phyloP scores from a whole-genome alignment of 2,329 filamentous ascomycete genomes.

The Ophiocordyceps unilateralis region DNA sequence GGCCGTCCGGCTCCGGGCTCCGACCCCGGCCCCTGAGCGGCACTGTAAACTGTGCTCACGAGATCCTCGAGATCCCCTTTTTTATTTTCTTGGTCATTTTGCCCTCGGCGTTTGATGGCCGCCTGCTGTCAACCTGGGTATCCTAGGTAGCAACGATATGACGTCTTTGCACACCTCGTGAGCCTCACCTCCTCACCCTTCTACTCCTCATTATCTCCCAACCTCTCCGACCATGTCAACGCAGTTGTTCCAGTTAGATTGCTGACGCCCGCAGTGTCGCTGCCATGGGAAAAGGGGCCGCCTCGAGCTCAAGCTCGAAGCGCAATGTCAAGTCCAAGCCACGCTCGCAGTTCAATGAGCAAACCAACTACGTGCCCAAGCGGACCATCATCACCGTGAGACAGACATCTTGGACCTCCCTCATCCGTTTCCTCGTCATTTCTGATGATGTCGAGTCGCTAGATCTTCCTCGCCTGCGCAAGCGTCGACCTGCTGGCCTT shows the following conservation, averaged over 20 bases:
- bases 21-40: too few relatives aligned
- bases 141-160: too few relatives aligned
- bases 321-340: not conserved
- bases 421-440: not conserved
- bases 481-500: slow-evolving; percentile 36
- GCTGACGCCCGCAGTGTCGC: too few relatives aligned
- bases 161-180: too few relatives aligned
- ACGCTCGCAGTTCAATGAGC: slow-evolving; percentile 29
- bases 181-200: too few relatives aligned
- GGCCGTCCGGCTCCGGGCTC: not conserved
- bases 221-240: not conserved
- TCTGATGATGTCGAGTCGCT: slow-evolving; percentile 4
- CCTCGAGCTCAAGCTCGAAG: slow-evolving; percentile 1
- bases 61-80: too few relatives aligned
- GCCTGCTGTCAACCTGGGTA: too few relatives aligned
- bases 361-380: slow-evolving; percentile 36
- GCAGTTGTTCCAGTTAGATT: not conserved
- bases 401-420: too few relatives aligned
- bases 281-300: not conserved
- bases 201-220: too few relatives aligned
- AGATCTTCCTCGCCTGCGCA: slow-evolving; percentile 41
- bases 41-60: too few relatives aligned
- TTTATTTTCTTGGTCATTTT: too few relatives aligned
- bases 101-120: too few relatives aligned
- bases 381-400: slow-evolving; percentile 31